Base-by-base conservation (phyloP, 2,329 filamentous ascomycete species). In the Monosporascus cannonballus region DNA sequence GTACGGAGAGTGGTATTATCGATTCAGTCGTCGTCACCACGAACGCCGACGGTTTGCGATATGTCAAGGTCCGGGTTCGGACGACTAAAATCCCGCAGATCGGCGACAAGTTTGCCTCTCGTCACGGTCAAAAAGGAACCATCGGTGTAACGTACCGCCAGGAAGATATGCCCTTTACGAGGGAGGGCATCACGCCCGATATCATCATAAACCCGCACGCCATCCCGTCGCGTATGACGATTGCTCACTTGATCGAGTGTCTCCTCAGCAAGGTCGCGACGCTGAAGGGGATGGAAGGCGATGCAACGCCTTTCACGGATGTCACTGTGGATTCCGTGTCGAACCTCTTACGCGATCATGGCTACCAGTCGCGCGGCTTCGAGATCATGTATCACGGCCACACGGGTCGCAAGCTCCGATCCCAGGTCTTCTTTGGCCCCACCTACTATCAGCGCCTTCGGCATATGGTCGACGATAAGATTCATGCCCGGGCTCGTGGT, bases 381-480 rank as follows among this genome's bases (percentile, higher is more conserved):
- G 94, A 99, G 71, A 85, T 96, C 69, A 93, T 99, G 90, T 99
- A 96, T 76, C 96, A 99, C 68, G 94, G 95, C 3, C 92, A 99
- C 73, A 99, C 94, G 4, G 94, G 94, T 50, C 85, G 86, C 62
- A 99, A 99, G 78, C 77, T 97, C 59, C 86, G 90, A 45, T 89
- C 92, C 0, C 94, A 99, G 71, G 87, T 97, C 51, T 99, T 99
- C 83, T 83, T 99, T 53, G 94, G 94, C 8, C 94, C 94, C 1
- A 99, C 94, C 1, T 99, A 99, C 77, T 99, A 99, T 75, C 94
- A 99, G 74, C 91, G 95, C 72, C 83, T 99, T 55, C 87, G 94
- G 59, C 95, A 99, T 75, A 99, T 99, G 95, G 95, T 99, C 62
- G 94, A 99, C 71, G 94, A 99, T 79, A 99, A 99, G 82, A 99